Conservation (phyloP, 352 stramenopile genomes). For the Pythium monospermum region DNA sequence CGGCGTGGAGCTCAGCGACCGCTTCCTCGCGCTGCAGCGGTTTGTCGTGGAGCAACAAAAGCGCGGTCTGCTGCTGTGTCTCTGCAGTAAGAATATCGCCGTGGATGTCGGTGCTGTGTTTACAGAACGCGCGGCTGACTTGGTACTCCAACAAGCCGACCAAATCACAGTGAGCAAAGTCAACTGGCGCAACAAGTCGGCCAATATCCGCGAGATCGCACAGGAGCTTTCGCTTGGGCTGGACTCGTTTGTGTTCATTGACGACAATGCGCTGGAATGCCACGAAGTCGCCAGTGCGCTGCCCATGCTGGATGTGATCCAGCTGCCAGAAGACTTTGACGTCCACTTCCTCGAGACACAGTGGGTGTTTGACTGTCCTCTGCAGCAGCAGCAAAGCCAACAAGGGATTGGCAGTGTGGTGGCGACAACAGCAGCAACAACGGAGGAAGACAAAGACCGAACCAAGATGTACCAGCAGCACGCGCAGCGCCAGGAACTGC, state of each 20-base stretch:
- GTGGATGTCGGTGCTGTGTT: constrained; percentile 54
- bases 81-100: constrained; percentile 69
- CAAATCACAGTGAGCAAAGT: constrained; percentile 45
- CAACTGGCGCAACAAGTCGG: constrained; percentile 59
- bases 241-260: constrained; percentile 67
- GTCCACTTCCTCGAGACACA: constrained; percentile 32
- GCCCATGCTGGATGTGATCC: constrained; percentile 45
- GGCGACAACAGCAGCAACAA: too few relatives aligned
- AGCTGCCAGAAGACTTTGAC: constrained; percentile 34
- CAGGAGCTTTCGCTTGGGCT: constrained; percentile 50
- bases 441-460: constrained; percentile 36
- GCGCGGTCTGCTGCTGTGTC: constrained; percentile 45
- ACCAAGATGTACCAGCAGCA: constrained; percentile 64
- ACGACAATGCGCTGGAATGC: constrained; percentile 71
- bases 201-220: constrained; percentile 48
- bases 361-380: constrained; percentile 45
- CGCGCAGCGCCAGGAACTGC: constrained; percentile 29
- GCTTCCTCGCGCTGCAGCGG: constrained; percentile 50
- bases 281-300: constrained; percentile 43
- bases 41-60: constrained; percentile 46
- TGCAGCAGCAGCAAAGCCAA: constrained; percentile 9
- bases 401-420: neutral
- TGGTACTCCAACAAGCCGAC: constrained; percentile 46
- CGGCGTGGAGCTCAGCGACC: constrained; percentile 30
- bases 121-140: constrained; percentile 28